phyloP scores from a whole-genome alignment of 2,329 filamentous ascomycete genomes.

The Verruconis gallopava region DNA sequence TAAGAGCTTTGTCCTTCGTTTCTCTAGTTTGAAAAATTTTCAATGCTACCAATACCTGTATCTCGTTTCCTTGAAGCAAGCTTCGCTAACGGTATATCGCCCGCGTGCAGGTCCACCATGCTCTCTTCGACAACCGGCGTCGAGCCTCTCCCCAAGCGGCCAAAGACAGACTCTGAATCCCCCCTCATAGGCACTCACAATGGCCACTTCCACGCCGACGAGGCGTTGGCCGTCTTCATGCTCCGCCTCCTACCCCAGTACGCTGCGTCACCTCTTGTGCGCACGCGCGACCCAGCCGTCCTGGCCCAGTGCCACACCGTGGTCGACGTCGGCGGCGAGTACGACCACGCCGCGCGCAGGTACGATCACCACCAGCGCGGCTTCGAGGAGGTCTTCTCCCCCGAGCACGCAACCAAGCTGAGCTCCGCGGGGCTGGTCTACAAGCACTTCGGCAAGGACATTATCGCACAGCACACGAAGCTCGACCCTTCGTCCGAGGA shows the following conservation, averaged over 20 bases:
- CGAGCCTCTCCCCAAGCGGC: slow-evolving; percentile 47
- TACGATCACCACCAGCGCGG: slow-evolving; percentile 97
- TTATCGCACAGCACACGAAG: slow-evolving; percentile 57
- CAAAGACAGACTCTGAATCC: slow-evolving; percentile 62
- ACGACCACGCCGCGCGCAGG: slow-evolving; percentile 61
- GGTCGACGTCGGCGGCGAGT: slow-evolving; percentile 94
- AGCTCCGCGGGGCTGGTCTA: slow-evolving; percentile 90
- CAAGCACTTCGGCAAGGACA: slow-evolving; percentile 81
- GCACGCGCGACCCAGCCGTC: slow-evolving; percentile 70
- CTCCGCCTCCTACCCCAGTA: slow-evolving; percentile 81
- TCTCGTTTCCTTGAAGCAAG: no score
- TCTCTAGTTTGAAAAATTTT: no score
- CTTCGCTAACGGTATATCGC: no score
- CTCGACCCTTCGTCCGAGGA: slow-evolving; percentile 46
- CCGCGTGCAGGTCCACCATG: no score
- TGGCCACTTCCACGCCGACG: slow-evolving; percentile 97
- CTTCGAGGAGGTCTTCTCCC: slow-evolving; percentile 68
- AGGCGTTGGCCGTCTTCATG: slow-evolving; percentile 93
- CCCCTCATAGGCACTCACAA: slow-evolving; percentile 82
- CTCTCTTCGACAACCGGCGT: slow-evolving; percentile 33
- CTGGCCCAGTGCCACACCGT: slow-evolving; percentile 83
- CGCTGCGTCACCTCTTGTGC: slow-evolving; percentile 57
- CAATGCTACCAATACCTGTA: no score
- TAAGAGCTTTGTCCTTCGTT: no score
- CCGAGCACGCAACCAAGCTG: slow-evolving; percentile 72